These are phyloP conservation scores for Diaporthe batatas DNA, from an alignment of 2,329 filamentous ascomycete species.

Conservation along the genomic window DNA sequence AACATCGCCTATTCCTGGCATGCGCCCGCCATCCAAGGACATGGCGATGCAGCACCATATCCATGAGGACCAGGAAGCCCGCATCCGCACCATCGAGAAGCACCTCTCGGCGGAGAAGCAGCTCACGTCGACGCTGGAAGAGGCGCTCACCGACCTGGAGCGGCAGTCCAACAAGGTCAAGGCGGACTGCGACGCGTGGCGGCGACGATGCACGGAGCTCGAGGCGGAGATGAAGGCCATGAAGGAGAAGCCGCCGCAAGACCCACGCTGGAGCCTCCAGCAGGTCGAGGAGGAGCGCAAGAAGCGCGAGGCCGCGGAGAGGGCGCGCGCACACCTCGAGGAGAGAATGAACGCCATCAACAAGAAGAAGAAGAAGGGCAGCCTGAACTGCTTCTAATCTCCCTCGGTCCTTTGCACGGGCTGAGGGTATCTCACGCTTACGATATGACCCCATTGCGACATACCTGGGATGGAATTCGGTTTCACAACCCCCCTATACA, in stretches of 20 bases:
- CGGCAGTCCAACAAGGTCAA: conserved; percentile 92
- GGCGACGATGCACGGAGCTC: conserved; percentile 83
- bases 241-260: conserved; percentile 66
- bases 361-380: conserved; percentile 92
- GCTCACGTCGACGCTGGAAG: conserved; percentile 93
- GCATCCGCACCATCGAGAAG: conserved; percentile 96
- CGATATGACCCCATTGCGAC: conserved; percentile 35
- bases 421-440: conserved; percentile 14
- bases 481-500: conserved; percentile 4
- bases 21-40: conserved; percentile 86
- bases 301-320: conserved; percentile 90
- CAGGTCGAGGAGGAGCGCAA: conserved; percentile 97
- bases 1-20: conserved; percentile 67
- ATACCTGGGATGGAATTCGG: conserved; percentile 15
- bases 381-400: conserved; percentile 93
- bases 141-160: conserved; percentile 94
- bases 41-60: conserved; percentile 80
- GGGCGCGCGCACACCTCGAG: conserved; percentile 88
- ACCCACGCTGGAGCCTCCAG: conserved; percentile 80
- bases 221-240: conserved; percentile 79
- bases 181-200: conserved; percentile 89
- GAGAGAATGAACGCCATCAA: conserved; percentile 94
- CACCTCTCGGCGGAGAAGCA: conserved; percentile 96
- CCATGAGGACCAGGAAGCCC: conserved; percentile 93
- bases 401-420: not conserved